Evolutionary conservation across 495 filamentous ascomycete species (phyloP).

Genomic region (Cudoniella acicularis): DNA sequence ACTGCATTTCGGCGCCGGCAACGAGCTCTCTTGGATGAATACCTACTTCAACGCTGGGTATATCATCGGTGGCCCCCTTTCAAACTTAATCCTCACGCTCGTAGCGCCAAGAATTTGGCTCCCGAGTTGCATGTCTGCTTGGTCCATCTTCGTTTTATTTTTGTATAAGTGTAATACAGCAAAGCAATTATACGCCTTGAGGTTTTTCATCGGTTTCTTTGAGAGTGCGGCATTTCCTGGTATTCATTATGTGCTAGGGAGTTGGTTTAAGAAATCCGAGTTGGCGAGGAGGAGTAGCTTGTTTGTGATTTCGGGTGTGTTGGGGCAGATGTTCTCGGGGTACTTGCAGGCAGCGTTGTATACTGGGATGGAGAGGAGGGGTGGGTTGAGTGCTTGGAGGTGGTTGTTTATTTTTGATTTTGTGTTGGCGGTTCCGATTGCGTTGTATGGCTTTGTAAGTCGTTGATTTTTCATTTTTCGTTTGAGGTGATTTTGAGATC

Average conservation of each 20-base stretch:
- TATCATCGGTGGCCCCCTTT: constrained; percentile 53
- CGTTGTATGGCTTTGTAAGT: constrained; percentile 45
- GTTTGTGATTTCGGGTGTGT: constrained; percentile 45
- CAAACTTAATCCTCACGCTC: constrained; percentile 52
- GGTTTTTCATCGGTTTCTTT: constrained; percentile 60
- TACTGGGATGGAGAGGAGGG: constrained; percentile 38
- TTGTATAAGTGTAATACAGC: constrained; percentile 42
- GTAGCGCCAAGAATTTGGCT: constrained; percentile 57
- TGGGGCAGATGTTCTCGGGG: constrained; percentile 38
- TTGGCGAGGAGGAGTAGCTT: constrained; percentile 55
- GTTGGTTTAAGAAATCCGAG: constrained; percentile 62
- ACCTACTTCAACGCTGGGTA: constrained; percentile 42
- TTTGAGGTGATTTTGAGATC: no score
- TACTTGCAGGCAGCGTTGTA: constrained; percentile 60
- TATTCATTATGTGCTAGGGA: constrained; percentile 59
- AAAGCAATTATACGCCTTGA: constrained; percentile 53
- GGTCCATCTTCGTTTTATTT: constrained; percentile 50
- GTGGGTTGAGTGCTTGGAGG: constrained; percentile 57
- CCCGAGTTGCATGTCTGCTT: constrained; percentile 43
- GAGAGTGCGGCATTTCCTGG: constrained; percentile 58
- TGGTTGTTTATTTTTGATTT: constrained; percentile 59
- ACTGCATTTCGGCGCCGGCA: constrained; percentile 44
- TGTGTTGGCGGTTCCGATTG: constrained; percentile 45
- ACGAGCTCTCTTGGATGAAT: constrained; percentile 55
- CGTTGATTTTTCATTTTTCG: no score